These are phyloP conservation scores for Aspergillus incahuasiensis DNA, from an alignment of 495 filamentous ascomycete genomes.

Conservation along the genomic window DNA sequence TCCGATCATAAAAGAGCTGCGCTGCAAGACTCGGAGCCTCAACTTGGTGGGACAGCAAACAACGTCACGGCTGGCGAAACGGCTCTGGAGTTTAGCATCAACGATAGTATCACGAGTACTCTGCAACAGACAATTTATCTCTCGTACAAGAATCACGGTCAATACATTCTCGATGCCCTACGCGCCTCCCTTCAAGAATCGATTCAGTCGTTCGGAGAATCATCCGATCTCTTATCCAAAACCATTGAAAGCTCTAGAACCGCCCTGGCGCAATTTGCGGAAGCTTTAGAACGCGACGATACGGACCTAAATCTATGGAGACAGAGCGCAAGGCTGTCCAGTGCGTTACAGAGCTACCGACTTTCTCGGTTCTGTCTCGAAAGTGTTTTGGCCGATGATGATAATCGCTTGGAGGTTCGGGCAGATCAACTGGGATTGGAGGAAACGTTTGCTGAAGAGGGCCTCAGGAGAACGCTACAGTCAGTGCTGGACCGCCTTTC, in stretches of 20 bases:
- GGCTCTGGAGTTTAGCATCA: slow-evolving; percentile 41
- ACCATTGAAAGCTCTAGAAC: slow-evolving; percentile 23
- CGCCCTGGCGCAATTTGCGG: slow-evolving; percentile 59
- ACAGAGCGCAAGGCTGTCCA: slow-evolving; percentile 70
- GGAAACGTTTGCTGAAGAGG: slow-evolving; percentile 76
- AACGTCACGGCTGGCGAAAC: slow-evolving; percentile 39
- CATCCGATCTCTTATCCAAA: slow-evolving; percentile 32
- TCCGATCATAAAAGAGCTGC: slow-evolving; percentile 70
- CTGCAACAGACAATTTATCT: slow-evolving; percentile 87
- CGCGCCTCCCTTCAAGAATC: slow-evolving; percentile 35
- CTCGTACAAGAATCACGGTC: slow-evolving; percentile 90
- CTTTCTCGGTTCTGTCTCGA: slow-evolving; percentile 85
- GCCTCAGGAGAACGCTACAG: slow-evolving; percentile 62
- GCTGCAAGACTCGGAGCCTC: slow-evolving; percentile 51
- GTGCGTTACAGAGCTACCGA: slow-evolving; percentile 68
- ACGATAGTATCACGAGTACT: slow-evolving; percentile 69
- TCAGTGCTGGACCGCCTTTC: slow-evolving; percentile 70
- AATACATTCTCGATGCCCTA: slow-evolving; percentile 77
- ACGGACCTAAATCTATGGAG: slow-evolving; percentile 95
- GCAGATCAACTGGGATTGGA: slow-evolving; percentile 77
- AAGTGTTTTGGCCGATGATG: slow-evolving; percentile 82
- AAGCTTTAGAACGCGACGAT: slow-evolving; percentile 83
- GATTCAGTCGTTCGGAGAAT: slow-evolving; percentile 28
- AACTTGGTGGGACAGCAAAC: slow-evolving; percentile 28
- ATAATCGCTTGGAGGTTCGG: slow-evolving; percentile 61